Evolutionary conservation across 805 yeast species (phyloP), one percentile per base, ranked within the genome.

Genomic region (Spathaspora boniae): DNA sequence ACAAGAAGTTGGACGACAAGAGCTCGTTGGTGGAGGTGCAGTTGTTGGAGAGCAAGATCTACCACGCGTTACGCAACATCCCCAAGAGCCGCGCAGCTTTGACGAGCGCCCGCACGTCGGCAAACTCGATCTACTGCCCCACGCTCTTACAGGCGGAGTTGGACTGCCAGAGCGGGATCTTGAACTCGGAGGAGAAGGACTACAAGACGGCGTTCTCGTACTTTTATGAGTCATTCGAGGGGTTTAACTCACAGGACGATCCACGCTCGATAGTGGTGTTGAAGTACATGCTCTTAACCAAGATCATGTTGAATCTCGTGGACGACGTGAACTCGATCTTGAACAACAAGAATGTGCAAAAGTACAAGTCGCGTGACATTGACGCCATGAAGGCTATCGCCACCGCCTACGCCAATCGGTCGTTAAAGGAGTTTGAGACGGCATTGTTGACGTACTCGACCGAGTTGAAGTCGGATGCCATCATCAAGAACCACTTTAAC

Each of bases 361-460:
- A 86, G 56, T 85, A 80, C 54, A 81, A 84, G 42, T 85, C 91
- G 9, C 79, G 78, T 38, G 95, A 86, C 35, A 83, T 93, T 42
- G 98, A 93, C 50, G 96, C 98, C 12, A 89, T 93, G 95, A 86
- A 82, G 58, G 84, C 96, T 2, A 86, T 93, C 44, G 84, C 98
- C 1, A 72, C 79, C 24, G 96, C 98, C 4, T 89, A 89, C 57
- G 74, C 86, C 21, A 81, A 91, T 60, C 81, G 96, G 63, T 85
- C 96, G 4, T 73, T 93, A 55, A 79, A 84, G 55, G 97, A 91
- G 46, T 88, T 93, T 51, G 97, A 94, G 62, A 66, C 74, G n/a
- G 83, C 94, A 11, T 68, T 93, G 47, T 71, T 77, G 39, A 68
- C 77, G 11, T 89, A 84, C 62, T 72, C 78, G 6, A 59, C 64